Evolutionary conservation across 164 flowering plant species (phyloP), one percentile per base, ranked within the genome.

Genomic region (Cinnamomum micranthum): DNA sequence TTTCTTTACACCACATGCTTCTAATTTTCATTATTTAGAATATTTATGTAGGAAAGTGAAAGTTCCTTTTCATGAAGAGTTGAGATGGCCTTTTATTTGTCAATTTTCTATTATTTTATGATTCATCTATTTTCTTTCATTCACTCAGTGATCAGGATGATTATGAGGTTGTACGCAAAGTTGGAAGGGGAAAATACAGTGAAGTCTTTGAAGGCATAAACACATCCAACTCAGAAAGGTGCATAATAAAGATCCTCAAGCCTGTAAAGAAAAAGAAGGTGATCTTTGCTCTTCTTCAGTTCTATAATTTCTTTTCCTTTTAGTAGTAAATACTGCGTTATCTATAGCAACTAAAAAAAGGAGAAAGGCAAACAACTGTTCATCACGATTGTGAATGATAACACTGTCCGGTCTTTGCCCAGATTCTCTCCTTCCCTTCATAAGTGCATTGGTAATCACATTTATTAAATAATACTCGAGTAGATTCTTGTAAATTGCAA

Each of bases 251-350:
- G 84, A 89, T 91, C 69, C 91, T 91, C 23, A 91, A 91, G 77
- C 95, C 95, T 71, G 93, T 91, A 24, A 91, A 90, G 85, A 91
- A 91, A 79, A 90, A 90, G 86, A 91, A 91, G 93, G 92, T 84
- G 66, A 58, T 50, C 22, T 67, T 31, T 67, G 33, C 47, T 27
- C 69, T 17, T 67, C 19, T 19, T 14, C 15, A 28, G 10, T 67
- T 31, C 11, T 15, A 27, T 27, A 4, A 15, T 12, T 67, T 19
- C n/a, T 55, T 55, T 55, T 55, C 20, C 17, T 55, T 55, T 55
- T 55, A 20, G 13, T 55, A 55, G 60, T 55, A 20, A 41, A 55
- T 55, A 55, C 17, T 7, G 1, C 1, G 5, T 55, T 55, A 55
- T 20, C 17, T 15, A 14, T 55, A 12, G 20, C 60, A 55, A 55